Evolutionary conservation across 164 flowering plant species (phyloP), one percentile per base, ranked within the genome.

Genomic region (Hamamelis virginiana): DNA sequence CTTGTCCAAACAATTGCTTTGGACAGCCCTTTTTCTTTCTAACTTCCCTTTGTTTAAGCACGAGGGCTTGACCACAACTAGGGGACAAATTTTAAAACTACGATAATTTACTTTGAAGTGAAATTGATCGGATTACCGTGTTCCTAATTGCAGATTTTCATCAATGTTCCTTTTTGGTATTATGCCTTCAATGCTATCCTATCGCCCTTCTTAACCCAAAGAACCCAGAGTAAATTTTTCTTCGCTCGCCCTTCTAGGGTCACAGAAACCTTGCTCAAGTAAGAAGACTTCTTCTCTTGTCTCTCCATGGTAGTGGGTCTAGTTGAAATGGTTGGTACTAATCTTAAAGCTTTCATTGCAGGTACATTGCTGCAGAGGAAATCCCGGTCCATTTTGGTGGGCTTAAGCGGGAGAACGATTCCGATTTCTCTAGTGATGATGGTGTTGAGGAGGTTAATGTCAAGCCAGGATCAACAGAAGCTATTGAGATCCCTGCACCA

Each of bases 111-210:
- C 41, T 33, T 33, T 33, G 41, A 2, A 33, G 6, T 33, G 23
- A 27, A 8, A 33, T 5, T 33, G 3, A 8, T 5, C 19, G 25
- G 6, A 10, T 18, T 5, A 33, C 19, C 9, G 27, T 12, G 23
- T 14, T 59, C 65, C n/a, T 48, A 55, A n/a, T 59, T 80, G 78
- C 52, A 92, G 97, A 82, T 92, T 15, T 87, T 90, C 78, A 75
- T 92, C 65, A 90, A 90, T 76, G 97, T 89, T 44, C 96, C 97
- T 1, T 90, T 86, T 72, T 90, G 90, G 89, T 90, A 82, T 72
- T 83, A 84, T 28, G 89, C 91, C 11, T 70, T 87, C 69, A 68
- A 82, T 65, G 78, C 89, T 9, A 58, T 91, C 2, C 53, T 88
- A 1, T 80, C 87, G 8, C 92, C 87, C 11, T 87, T 87, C 78